Base-by-base conservation (phyloP, 345 rosid genomes). In the Microcos paniculata region DNA sequence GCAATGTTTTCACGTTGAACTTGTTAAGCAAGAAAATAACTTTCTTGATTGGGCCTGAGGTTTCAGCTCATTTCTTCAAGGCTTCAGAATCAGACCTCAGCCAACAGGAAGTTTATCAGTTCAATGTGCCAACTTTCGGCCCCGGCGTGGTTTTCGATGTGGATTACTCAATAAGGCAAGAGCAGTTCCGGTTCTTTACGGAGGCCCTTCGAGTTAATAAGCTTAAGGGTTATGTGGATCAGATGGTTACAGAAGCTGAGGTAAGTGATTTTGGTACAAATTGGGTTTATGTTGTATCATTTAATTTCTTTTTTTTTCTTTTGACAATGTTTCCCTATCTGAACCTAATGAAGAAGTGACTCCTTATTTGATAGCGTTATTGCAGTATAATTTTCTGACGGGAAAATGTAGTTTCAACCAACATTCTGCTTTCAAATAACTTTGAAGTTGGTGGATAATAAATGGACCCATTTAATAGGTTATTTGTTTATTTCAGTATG, bases 131-230 rank as follows among this genome's bases (percentile, higher is more conserved):
- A 11, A 90, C 97, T 62, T 95, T 95, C 72, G 99, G 99, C 23
- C 99, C 96, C 8, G 98, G 99, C 33, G 99, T 95, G 30, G 99
- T 95, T 56, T 95, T 95, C 70, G 99, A 93, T 72, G 99, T 95
- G 6, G 96, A 95, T 75, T 95, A 95, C 75, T 73, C 94, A 1
- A 68, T 95, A 35, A 85, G 99, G 57, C 99, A 93, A 77, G 99
- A 95, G 86, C 98, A 95, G 81, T 95, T 95, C 76, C 87, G 99
- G 53, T 95, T 95, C 88, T 95, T 95, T 72, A 95, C 98, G 0
- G 99, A 93, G 85, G 81, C 99, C 4, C 84, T 96, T 21, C 80
- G 99, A 72, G 96, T 90, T 11, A 93, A 79, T 75, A 93, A 90
- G 83, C 85, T 93, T 75, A 96, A 87, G 75, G 89, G 97, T n/a